Base-by-base conservation (phyloP, 768 basidiomycete genomes). In the Kwoniella sp. region DNA sequence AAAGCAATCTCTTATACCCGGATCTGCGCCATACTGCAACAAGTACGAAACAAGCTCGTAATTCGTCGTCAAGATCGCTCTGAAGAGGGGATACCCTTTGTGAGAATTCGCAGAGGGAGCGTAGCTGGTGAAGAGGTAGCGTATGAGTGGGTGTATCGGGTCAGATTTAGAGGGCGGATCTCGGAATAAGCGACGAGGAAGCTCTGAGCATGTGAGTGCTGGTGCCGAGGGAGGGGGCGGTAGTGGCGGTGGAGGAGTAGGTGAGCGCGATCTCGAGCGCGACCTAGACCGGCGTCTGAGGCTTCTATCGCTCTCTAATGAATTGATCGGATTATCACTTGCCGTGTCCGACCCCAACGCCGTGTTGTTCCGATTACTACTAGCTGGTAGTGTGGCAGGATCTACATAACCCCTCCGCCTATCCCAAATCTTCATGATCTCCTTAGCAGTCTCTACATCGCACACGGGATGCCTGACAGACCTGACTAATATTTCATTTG, bases 41-140 rank as follows among this genome's bases (percentile, higher is more conserved):
- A 97, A 83, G 68, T 90, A 88, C 24, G 78, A 81, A 1, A 92
- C 82, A 8, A 96, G 85, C 2, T 87, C 86, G 1, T 83, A 58
- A 66, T 88, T 88, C 22, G 82, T 82, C 0, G 85, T 86, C 37
- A 87, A 83, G 1, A 92, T 90, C 1, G 93, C 91, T 68, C 85
- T 87, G 17, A 86, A 87, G 44, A 96, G 85, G 0, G 89, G 88
- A 73, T 93, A 96, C 0, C 93, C 94, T 2, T 85, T 83, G 77
- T 90, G 83, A 8, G 89, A 85, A 77, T 94, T 86, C 13, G 84
- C 73, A 29, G 87, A 81, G 1, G 86, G 84, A 0, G 70, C 60
- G 22, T 83, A 80, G 70, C 19, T 84, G 2, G 51, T 54, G 62
- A 78, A 77, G 3, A 82, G 68, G 64, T 81, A 70, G 17, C 29